Evolutionary conservation across 192 early-diverging fungal genomes (phyloP).

Genomic region (Endogone sp.): DNA sequence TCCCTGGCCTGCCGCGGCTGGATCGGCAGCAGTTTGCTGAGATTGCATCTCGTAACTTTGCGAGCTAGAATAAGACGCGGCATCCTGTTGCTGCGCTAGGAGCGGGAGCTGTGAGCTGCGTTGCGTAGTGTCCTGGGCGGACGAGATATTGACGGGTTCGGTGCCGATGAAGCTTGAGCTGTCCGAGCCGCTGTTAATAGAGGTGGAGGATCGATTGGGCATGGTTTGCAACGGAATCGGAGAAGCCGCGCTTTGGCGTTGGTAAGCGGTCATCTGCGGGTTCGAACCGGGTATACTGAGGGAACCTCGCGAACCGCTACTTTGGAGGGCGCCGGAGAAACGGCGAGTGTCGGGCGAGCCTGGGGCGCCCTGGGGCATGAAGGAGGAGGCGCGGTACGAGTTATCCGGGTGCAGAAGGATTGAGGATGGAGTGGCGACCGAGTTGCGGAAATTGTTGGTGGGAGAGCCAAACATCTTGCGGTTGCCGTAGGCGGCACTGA

Average conservation of each 20-base stretch:
- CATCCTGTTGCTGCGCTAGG: background rate
- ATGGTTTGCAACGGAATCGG: background rate
- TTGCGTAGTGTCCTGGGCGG: background rate
- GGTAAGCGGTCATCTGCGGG: background rate
- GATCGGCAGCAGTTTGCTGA: background rate
- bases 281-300: no score
- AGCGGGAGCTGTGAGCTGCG: background rate
- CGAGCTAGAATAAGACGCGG: no score
- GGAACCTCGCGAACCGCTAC: no score
- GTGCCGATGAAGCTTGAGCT: background rate
- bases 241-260: background rate
- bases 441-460: background rate
- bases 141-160: background rate
- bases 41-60: background rate
- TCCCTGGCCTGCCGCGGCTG: no score
- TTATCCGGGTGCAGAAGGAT: background rate
- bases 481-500: conserved; percentile 20
- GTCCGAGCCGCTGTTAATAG: background rate
- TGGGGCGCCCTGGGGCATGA: background rate
- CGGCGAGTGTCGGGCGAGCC: no score
- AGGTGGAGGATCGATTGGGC: background rate
- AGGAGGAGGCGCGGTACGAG: background rate
- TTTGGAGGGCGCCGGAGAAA: no score
- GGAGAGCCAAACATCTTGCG: conserved; percentile 31
- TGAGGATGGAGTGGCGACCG: background rate